A percentile compares a stretch with the other conserved stretches of the same genome.
These are phyloP conservation scores for Tothia fuscella DNA, from an alignment of 2,329 filamentous ascomycete species.

Conservation along the genomic window DNA sequence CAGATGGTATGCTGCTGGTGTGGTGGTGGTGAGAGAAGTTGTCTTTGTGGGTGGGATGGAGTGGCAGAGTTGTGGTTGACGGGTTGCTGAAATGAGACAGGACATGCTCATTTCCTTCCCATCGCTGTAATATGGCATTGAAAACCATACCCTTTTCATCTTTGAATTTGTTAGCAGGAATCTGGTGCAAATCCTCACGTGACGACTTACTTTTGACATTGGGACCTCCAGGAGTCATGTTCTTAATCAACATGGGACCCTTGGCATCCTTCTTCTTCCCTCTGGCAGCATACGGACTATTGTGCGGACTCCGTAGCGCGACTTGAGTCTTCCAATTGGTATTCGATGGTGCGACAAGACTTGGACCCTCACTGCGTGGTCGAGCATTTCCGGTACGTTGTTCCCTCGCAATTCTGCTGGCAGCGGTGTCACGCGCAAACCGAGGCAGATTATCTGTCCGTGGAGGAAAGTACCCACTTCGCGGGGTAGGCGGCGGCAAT, in stretches of 20 bases:
- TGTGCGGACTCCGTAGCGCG: conserved; percentile 37
- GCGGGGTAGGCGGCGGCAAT: conserved; percentile 39
- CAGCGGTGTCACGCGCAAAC: conserved; percentile 55
- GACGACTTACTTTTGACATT: conserved; percentile 63
- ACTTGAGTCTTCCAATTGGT: conserved; percentile 50
- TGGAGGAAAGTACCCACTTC: conserved; percentile 34
- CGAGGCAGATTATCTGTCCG: conserved; percentile 41
- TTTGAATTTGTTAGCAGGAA: conserved; percentile 25
- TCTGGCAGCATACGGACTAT: conserved; percentile 36
- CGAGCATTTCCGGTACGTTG: conserved; percentile 38
- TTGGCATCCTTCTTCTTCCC: conserved; percentile 32
- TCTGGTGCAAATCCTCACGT: background rate
- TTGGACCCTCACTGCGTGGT: conserved; percentile 35
- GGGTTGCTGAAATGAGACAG: conserved; percentile 54
- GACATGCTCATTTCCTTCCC: conserved; percentile 93
- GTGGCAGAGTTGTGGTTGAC: conserved; percentile 24
- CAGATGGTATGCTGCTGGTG: conserved; percentile 7
- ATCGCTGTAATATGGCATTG: conserved; percentile 73
- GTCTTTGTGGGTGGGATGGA: conserved; percentile 10
- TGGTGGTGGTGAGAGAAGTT: conserved; percentile 12
- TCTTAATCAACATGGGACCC: conserved; percentile 83
- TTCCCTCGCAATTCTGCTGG: conserved; percentile 52
- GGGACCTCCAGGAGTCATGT: conserved; percentile 54
- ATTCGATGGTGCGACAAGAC: conserved; percentile 39
- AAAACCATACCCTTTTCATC: conserved; percentile 93